Base-by-base conservation (phyloP, 129 eudicot genomes). In the Logfia minima region DNA sequence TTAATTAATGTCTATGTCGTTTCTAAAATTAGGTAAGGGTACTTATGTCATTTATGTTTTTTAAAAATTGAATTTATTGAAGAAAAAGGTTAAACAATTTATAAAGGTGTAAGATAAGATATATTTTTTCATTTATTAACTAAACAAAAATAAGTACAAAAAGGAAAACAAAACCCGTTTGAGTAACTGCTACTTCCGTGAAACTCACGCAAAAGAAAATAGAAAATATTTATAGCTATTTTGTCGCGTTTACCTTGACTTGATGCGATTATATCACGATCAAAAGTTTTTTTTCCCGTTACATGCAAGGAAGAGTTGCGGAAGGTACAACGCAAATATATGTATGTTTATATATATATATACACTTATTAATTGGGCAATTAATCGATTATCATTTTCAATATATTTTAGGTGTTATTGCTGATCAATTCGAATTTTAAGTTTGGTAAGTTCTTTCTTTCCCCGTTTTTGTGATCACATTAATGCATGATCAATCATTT, bases 301-400 rank as follows among this genome's bases (percentile, higher is more conserved):
- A 68, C 79, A 74, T 80, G 80, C 80, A 74, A 74, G 8, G 80
- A 74, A 80, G 18, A 52, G 65, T 74, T 66, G 51, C 71, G 80
- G 84, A 80, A 80, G 39, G 10, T 59, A 39, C 80, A 13, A 80
- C 68, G 80, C 56, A 16, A 53, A 5, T 51, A 39, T 60, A 8
- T 22, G n/a, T n/a, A 39, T 39, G 0, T 39, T 7, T 39, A 0
- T 39, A 39, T 39, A 39, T 4, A 53, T 6, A 53, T 11, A 53
- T 17, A 18, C 0, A 17, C 21, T 16, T 52, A 14, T 3, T 3
- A 14, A 16, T 1, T 16, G 2, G 1, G 5, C 19, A 4, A 52
- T 16, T 5, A 10, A 4, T 5, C 43, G 53, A 58, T 58, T 9
- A 19, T 58, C 26, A 58, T 58, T 19, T 5, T 17, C 24, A 17